A percentile compares a stretch with the other conserved stretches of the same genome.
Conservation (phyloP, 2,329 filamentous ascomycete species). For the Arthroderma sp. region DNA sequence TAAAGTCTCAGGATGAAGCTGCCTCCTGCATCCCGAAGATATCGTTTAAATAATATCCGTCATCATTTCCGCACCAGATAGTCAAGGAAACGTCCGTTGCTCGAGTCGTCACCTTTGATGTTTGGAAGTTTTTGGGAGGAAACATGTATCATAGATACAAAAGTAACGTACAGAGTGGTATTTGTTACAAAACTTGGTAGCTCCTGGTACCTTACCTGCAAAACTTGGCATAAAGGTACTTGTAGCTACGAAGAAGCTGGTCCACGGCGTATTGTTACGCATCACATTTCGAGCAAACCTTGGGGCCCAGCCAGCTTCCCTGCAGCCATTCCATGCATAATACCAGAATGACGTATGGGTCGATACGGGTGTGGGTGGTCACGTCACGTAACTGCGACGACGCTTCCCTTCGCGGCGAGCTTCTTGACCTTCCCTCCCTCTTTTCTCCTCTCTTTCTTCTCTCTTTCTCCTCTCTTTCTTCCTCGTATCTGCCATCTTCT, state of each 20-base stretch:
- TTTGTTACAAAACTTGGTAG: neutral
- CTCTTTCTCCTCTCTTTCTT: neutral
- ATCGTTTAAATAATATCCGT: conserved; percentile 8
- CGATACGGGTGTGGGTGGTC: neutral
- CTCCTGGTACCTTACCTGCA: neutral
- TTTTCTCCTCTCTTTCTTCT: neutral
- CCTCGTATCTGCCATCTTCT: neutral
- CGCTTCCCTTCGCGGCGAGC: neutral
- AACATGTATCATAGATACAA: neutral
- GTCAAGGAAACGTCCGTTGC: no score
- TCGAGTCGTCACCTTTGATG: no score
- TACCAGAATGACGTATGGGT: neutral
- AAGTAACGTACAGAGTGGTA: neutral
- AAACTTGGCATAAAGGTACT: neutral
- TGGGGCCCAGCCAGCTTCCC: neutral
- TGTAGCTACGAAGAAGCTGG: neutral
- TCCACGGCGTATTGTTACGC: neutral
- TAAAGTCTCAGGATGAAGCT: neutral
- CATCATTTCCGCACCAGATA: conserved; percentile 7
- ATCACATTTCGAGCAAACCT: neutral
- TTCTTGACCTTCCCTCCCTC: neutral
- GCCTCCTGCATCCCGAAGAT: neutral
- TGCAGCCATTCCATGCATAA: no score
- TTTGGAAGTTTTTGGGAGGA: neutral
- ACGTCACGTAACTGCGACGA: neutral